phyloP scores from a whole-genome alignment of 306 rosid species.

The Medicago arabica region DNA sequence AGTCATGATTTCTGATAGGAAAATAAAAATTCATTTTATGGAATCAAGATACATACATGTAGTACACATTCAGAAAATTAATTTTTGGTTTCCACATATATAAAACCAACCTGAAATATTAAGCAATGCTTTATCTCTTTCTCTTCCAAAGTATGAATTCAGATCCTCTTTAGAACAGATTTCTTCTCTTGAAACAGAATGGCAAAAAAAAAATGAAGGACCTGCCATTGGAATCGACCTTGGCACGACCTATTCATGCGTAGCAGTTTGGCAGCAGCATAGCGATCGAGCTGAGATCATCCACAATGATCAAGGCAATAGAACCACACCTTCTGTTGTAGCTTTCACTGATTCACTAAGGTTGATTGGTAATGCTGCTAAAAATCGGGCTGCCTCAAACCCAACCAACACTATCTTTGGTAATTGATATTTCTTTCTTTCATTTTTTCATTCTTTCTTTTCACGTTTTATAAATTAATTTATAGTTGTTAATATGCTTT shows the following conservation, averaged over 20 bases:
- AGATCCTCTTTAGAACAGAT: neutral
- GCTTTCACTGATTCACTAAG: neutral
- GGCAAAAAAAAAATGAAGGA: neutral
- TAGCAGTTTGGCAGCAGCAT: neutral
- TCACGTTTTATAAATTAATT: too few relatives aligned
- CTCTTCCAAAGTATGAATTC: neutral
- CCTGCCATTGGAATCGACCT: neutral
- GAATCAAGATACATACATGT: neutral
- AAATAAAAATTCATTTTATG: neutral
- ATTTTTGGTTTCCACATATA: too few relatives aligned
- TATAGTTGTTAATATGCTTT: neutral
- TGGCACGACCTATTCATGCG: neutral
- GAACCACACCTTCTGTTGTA: neutral
- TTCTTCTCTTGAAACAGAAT: neutral
- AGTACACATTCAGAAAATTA: neutral
- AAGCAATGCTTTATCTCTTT: neutral
- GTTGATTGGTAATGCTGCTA: neutral
- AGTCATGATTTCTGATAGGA: neutral
- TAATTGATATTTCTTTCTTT: neutral
- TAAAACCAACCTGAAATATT: neutral
- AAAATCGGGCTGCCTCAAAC: neutral
- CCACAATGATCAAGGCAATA: constrained; percentile 6
- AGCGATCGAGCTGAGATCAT: neutral
- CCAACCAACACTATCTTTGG: neutral
- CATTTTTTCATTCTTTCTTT: too few relatives aligned